Evolutionary conservation across 1,284 basidiomycete genomes (phyloP), one percentile per base, ranked within the genome.

Genomic region (Cryptococcus amylolentus): DNA sequence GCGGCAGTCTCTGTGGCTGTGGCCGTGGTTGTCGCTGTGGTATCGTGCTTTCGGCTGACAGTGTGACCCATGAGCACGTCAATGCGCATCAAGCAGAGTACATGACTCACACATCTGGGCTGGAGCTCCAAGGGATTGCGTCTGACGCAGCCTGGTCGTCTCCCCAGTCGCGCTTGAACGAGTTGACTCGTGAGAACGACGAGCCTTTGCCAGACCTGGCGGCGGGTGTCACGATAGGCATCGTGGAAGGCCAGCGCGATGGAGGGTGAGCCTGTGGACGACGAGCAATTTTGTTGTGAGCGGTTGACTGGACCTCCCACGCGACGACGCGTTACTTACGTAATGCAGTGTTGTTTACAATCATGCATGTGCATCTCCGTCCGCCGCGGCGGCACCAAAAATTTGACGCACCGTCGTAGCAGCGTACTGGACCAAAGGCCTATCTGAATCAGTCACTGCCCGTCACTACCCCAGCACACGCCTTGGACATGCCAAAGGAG

Each of bases 131-230:
- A 37, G 54, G 54, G 49, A 27, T 46, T 52, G 35, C 28, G 42
- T 18, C 49, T n/a, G 39, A 10, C 23, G 50, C 31, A 20, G 47
- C 41, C 46, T 49, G 43, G 13, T 62, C 64, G 37, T 75, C 71
- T 9, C 60, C 69, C 71, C 72, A 75, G 18, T 68, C 60, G 18
- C 75, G 56, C 51, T 71, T 68, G 56, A 77, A 63, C 3, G 69
- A 71, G 54, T 65, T 74, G 35, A 77, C 68, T 27, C 67, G 59
- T 1, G 71, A 73, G 20, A 73, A 57, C 4, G 27, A 14, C 43
- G 31, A 57, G 4, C 37, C 20, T 8, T 9, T 43, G 16, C 16
- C 27, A 27, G 45, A 26, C 12, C 26, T 46, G 20, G 45, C 4
- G 16, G 45, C 18, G 3, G 41, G n/a, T 9, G 45, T 46, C 10